Conservation (phyloP, 2,329 filamentous ascomycete genomes). For the Aspergillus ibericus region DNA sequence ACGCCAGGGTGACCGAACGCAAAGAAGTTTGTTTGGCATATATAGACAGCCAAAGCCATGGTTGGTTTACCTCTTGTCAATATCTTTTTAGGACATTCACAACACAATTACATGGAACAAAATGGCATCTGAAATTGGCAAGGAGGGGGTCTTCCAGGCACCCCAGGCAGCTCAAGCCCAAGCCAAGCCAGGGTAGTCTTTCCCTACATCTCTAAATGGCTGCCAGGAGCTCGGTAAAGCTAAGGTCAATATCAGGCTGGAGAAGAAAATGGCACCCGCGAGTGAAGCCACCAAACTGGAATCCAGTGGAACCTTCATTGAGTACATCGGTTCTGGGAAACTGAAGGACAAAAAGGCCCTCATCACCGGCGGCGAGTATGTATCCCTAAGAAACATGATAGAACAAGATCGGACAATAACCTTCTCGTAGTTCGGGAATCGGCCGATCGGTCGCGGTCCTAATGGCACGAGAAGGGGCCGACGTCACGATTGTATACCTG, state of each 20-base stretch:
- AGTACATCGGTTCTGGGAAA: conserved; percentile 51
- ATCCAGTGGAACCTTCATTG: conserved; percentile 24
- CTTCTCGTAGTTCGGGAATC: conserved; percentile 50
- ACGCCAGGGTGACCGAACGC: conserved; percentile 25
- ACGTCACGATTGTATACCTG: conserved; percentile 57
- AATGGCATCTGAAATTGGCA: conserved; percentile 27
- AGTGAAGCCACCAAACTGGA: conserved; percentile 40
- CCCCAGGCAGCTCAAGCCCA: conserved; percentile 26
- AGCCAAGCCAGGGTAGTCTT: conserved; percentile 28
- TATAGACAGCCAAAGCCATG: not conserved
- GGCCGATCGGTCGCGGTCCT: conserved; percentile 56
- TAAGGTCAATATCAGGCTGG: not conserved
- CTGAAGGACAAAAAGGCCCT: conserved; percentile 53
- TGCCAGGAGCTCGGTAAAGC: not conserved
- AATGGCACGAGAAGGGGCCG: conserved; percentile 59
- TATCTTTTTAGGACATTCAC: not conserved
- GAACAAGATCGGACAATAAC: not conserved
- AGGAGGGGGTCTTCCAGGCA: conserved; percentile 25
- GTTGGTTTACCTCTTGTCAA: too few species aligned
- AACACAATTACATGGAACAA: not conserved
- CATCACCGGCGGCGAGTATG: conserved; percentile 59
- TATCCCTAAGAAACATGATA: not conserved
- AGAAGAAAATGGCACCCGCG: conserved; percentile 24
- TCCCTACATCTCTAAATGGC: not conserved
- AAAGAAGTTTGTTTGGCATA: not conserved